A percentile compares a stretch with the other conserved stretches of the same genome.
phyloP scores from a whole-genome alignment of 306 rosid genomes.

The Neltuma alba region DNA sequence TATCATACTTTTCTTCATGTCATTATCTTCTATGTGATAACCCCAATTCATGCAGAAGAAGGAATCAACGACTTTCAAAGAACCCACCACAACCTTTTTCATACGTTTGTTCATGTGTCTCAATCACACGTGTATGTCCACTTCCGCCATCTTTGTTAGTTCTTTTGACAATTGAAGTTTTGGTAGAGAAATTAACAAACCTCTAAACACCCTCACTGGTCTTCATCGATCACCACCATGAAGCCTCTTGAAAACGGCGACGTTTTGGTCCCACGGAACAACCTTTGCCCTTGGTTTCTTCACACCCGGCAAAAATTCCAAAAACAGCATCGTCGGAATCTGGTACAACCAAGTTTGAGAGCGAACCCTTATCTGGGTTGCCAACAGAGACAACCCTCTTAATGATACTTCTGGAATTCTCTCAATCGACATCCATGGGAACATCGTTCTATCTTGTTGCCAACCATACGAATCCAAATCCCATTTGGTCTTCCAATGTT shows the following conservation, averaged over 20 bases:
- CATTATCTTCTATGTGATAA: too few relatives aligned
- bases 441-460: slow-evolving; percentile 43
- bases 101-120: too few relatives aligned
- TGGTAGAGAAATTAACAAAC: too few relatives aligned
- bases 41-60: too few relatives aligned
- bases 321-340: slow-evolving; percentile 46
- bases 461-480: neutral
- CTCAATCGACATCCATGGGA: slow-evolving; percentile 35
- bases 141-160: too few relatives aligned
- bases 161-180: too few relatives aligned
- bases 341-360: slow-evolving; percentile 53
- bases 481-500: slow-evolving; percentile 43
- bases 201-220: too few relatives aligned
- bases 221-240: too few relatives aligned
- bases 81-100: too few relatives aligned
- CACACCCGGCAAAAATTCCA: slow-evolving; percentile 43
- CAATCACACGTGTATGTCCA: too few relatives aligned
- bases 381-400: slow-evolving; percentile 51
- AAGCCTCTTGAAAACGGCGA: slow-evolving; percentile 48
- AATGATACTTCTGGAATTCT: slow-evolving; percentile 36
- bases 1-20: too few relatives aligned
- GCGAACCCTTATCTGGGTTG: slow-evolving; percentile 67
- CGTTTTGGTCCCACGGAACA: slow-evolving; percentile 46
- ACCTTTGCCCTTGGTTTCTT: slow-evolving; percentile 59
- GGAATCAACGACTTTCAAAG: too few relatives aligned